Conservation (phyloP, 169 alveolate species). For the Eimeria zaria region DNA sequence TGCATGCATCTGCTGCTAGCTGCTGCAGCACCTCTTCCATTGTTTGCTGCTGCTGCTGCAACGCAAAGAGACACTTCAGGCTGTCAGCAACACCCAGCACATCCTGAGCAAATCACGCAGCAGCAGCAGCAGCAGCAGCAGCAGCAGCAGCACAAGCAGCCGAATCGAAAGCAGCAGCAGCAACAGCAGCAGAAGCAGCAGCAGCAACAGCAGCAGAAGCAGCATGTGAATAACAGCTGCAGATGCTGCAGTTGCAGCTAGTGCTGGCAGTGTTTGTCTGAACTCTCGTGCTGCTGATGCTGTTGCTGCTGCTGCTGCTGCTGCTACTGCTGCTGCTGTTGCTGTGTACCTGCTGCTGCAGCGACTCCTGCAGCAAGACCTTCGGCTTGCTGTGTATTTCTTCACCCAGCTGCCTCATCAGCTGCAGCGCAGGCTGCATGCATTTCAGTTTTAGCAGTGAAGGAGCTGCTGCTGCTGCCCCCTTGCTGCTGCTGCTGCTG, state of each 20-base stretch:
- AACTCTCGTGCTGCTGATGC: background rate
- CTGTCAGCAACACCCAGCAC: slow-evolving; percentile 19
- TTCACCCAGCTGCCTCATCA: background rate
- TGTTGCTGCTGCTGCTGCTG: background rate
- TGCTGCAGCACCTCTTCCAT: slow-evolving; percentile 42
- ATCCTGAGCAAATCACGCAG: background rate
- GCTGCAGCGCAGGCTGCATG: slow-evolving; percentile 44
- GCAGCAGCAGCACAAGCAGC: too few species aligned
- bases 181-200: too few species aligned
- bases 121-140: slow-evolving; percentile 41
- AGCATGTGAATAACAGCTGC: background rate
- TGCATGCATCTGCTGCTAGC: slow-evolving; percentile 22
- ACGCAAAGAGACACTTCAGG: slow-evolving; percentile 35
- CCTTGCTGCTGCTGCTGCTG: slow-evolving; percentile 23
- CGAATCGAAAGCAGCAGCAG: too few species aligned
- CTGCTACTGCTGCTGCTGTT: slow-evolving; percentile 1
- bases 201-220: too few species aligned
- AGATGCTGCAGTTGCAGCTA: background rate
- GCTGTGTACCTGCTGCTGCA: slow-evolving; percentile 46
- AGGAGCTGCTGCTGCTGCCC: background rate
- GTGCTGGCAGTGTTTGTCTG: background rate
- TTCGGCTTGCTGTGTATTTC: slow-evolving; percentile 29
- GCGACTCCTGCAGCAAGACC: slow-evolving; percentile 49
- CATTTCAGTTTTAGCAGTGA: background rate
- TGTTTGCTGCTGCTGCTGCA: slow-evolving; percentile 51